A percentile compares a stretch with the other conserved stretches of the same genome.
phyloP scores from a whole-genome alignment of 176 grass and related monocot genomes.

The Guadua angustifolia region DNA sequence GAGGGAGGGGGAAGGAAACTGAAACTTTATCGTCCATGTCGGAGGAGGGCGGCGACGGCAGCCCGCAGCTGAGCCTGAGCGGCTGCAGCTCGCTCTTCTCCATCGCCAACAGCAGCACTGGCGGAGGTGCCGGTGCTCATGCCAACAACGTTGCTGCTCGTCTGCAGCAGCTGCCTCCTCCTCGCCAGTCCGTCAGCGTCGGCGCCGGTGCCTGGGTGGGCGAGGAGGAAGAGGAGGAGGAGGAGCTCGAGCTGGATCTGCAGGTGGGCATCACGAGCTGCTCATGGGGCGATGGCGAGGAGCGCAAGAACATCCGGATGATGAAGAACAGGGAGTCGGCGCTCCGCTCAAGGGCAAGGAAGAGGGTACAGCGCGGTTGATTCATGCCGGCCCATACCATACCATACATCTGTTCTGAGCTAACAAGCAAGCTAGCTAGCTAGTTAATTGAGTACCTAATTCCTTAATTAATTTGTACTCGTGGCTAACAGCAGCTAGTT shows the following conservation, averaged over 20 bases:
- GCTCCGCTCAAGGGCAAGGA: constrained; percentile 57
- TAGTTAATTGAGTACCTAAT: too few species aligned
- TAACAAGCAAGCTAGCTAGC: too few species aligned
- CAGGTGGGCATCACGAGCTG: background rate
- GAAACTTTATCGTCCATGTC: background rate
- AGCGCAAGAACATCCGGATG: constrained; percentile 50
- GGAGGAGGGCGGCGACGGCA: constrained; percentile 6
- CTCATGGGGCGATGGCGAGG: background rate
- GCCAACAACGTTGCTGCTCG: background rate
- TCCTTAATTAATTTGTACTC: background rate
- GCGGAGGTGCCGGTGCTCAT: background rate
- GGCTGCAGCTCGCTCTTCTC: constrained; percentile 61
- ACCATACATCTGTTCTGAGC: too few species aligned
- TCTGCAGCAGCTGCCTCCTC: background rate
- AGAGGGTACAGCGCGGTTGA: constrained; percentile 49
- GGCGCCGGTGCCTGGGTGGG: constrained; percentile 7
- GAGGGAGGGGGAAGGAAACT: too few species aligned
- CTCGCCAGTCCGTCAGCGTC: constrained; percentile 44
- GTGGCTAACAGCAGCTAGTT: background rate
- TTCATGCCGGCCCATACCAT: too few species aligned
- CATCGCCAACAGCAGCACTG: constrained; percentile 38
- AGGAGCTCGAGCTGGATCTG: constrained; percentile 45
- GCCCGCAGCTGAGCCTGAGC: constrained; percentile 54
- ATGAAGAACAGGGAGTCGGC: constrained; percentile 60
- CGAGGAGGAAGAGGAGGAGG: background rate